These are phyloP conservation scores for Lentinus polychrous DNA, from an alignment of 1,284 basidiomycete genomes.

Conservation along the genomic window DNA sequence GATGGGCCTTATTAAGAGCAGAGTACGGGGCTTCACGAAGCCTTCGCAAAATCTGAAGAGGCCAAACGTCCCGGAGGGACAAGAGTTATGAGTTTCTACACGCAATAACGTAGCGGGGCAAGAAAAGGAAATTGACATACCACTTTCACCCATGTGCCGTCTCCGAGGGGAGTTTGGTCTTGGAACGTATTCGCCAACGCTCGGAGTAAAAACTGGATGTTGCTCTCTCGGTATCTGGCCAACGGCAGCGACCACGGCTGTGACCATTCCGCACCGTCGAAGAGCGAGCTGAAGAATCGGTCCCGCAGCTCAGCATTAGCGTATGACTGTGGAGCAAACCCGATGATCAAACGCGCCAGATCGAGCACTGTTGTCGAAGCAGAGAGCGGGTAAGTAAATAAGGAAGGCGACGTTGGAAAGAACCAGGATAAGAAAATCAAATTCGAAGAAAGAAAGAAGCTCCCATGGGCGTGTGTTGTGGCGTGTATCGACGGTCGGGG, in stretches of 20 bases:
- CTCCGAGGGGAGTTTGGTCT: constrained; percentile 36
- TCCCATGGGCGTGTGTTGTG: no score
- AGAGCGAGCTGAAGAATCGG: constrained; percentile 54
- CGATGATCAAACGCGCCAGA: constrained; percentile 73
- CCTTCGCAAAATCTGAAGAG: constrained; percentile 46
- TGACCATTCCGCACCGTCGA: constrained; percentile 67
- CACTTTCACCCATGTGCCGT: constrained; percentile 44
- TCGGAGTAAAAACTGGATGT: constrained; percentile 79
- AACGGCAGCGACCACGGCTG: constrained; percentile 44
- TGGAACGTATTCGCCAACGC: constrained; percentile 79
- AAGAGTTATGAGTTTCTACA: neutral
- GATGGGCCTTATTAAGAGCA: constrained; percentile 60
- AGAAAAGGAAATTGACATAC: constrained; percentile 35
- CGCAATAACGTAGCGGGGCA: neutral
- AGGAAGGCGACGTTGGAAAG: no score
- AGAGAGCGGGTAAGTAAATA: no score
- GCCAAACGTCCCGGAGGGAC: constrained; percentile 6
- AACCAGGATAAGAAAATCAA: no score
- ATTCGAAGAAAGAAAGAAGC: no score
- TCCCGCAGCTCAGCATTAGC: constrained; percentile 38
- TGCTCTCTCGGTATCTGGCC: constrained; percentile 75
- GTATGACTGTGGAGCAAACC: constrained; percentile 51
- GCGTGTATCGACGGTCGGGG: neutral
- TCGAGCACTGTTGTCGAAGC: constrained; percentile 70
- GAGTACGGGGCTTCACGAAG: constrained; percentile 44